Evolutionary conservation across 169 alveolate genomes (phyloP).

Genomic region (Plasmodium cynomolgi): DNA sequence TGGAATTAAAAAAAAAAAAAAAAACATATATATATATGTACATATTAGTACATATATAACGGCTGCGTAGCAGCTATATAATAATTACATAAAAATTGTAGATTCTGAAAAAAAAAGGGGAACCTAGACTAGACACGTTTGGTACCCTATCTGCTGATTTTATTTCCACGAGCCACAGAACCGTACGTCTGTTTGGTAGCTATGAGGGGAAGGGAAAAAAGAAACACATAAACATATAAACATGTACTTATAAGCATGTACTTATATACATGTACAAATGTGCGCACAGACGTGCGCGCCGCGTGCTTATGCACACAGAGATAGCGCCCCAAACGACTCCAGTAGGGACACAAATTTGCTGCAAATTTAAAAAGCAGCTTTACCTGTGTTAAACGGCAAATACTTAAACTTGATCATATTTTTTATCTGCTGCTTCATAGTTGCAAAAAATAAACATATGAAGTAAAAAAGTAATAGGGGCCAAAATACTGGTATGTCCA

Average conservation of each 20-base stretch:
- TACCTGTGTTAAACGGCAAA: constrained; percentile 84
- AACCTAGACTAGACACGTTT: neutral
- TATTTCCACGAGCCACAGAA: constrained; percentile 64
- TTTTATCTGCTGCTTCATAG: constrained; percentile 91
- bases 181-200: constrained; percentile 76
- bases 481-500: constrained; percentile 94
- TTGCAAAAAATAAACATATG: constrained; percentile 86
- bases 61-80: neutral
- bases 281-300: neutral
- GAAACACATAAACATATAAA: neutral
- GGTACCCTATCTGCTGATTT: constrained; percentile 9
- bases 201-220: neutral
- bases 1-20: constrained; percentile 32
- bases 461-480: constrained; percentile 91
- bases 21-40: neutral
- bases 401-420: constrained; percentile 87
- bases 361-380: constrained; percentile 4
- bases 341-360: neutral
- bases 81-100: constrained; percentile 11
- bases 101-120: neutral
- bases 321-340: neutral
- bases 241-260: neutral
- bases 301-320: neutral
- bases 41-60: neutral
- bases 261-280: neutral